phyloP scores from a whole-genome alignment of 139 green algal species.

The Coccomyxa sp. region DNA sequence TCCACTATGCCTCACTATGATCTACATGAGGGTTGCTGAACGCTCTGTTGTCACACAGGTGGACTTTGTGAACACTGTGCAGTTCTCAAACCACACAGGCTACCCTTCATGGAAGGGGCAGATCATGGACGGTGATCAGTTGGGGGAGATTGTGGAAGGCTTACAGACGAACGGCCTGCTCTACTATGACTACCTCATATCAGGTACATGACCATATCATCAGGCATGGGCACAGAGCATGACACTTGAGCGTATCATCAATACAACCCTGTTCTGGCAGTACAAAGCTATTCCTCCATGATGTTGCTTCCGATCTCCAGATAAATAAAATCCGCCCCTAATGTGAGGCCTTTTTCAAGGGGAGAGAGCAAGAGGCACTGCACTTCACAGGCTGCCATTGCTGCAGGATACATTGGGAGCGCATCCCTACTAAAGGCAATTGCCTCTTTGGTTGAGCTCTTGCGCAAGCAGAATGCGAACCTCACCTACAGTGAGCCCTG shows the following conservation, averaged over 20 bases:
- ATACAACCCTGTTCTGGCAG: too few relatives aligned
- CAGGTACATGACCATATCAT: not conserved
- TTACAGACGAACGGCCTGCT: constrained; percentile 82
- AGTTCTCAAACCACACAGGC: constrained; percentile 81
- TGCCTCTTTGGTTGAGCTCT: constrained; percentile 41
- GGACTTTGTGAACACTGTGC: not conserved
- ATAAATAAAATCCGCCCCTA: too few relatives aligned
- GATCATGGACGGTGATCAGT: constrained; percentile 63
- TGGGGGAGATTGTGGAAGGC: constrained; percentile 66
- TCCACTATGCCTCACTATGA: not conserved
- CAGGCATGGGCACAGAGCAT: not conserved
- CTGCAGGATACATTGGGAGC: constrained; percentile 90
- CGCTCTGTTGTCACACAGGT: not conserved
- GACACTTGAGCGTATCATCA: too few relatives aligned
- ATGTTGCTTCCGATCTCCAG: too few relatives aligned
- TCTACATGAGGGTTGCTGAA: not conserved
- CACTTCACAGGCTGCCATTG: too few relatives aligned
- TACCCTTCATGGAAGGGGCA: constrained; percentile 68
- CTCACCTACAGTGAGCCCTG: constrained; percentile 58
- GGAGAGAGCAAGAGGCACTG: too few relatives aligned
- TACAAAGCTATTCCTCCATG: too few relatives aligned
- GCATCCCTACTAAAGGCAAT: constrained; percentile 72
- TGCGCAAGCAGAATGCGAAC: constrained; percentile 57
- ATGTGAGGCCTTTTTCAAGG: too few relatives aligned
- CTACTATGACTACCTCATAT: constrained; percentile 76